phyloP scores from a whole-genome alignment of 352 stramenopile genomes.

The Globisporangium viniferum region DNA sequence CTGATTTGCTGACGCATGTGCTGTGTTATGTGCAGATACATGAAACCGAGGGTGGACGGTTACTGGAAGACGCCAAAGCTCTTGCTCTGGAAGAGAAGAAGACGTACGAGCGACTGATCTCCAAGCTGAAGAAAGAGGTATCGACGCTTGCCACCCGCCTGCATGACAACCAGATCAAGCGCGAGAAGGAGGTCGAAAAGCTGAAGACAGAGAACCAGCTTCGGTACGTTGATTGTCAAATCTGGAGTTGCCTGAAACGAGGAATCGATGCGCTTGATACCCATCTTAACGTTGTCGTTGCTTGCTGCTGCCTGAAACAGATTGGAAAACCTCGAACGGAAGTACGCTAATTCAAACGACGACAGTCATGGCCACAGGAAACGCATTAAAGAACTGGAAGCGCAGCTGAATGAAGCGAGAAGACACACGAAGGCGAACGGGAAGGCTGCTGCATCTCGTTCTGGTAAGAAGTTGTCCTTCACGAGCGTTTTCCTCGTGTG shows the following conservation, averaged over 20 bases:
- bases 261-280: background rate
- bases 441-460: slow-evolving; percentile 34
- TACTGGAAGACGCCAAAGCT: slow-evolving; percentile 58
- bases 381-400: slow-evolving; percentile 53
- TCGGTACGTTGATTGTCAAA: slow-evolving; percentile 9
- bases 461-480: slow-evolving; percentile 14
- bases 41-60: slow-evolving; percentile 56
- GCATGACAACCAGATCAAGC: slow-evolving; percentile 45
- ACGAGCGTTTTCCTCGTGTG: background rate
- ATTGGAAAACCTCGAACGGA: slow-evolving; percentile 33
- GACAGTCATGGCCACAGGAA: slow-evolving; percentile 39
- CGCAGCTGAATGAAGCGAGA: slow-evolving; percentile 49
- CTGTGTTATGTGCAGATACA: slow-evolving; percentile 31
- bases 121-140: slow-evolving; percentile 68
- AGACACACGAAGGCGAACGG: slow-evolving; percentile 35
- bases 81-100: slow-evolving; percentile 68
- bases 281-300: background rate
- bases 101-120: slow-evolving; percentile 65
- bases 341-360: slow-evolving; percentile 22
- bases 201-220: slow-evolving; percentile 46
- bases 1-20: slow-evolving; percentile 4
- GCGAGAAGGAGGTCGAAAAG: slow-evolving; percentile 43
- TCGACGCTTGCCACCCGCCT: slow-evolving; percentile 49
- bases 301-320: slow-evolving; percentile 1
- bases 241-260: background rate